Percentiles rank a stretch among this genome's conserved stretches.
Evolutionary conservation across 78 protist species (phyloP).

Genomic region (Chrysochromulina parva): DNA sequence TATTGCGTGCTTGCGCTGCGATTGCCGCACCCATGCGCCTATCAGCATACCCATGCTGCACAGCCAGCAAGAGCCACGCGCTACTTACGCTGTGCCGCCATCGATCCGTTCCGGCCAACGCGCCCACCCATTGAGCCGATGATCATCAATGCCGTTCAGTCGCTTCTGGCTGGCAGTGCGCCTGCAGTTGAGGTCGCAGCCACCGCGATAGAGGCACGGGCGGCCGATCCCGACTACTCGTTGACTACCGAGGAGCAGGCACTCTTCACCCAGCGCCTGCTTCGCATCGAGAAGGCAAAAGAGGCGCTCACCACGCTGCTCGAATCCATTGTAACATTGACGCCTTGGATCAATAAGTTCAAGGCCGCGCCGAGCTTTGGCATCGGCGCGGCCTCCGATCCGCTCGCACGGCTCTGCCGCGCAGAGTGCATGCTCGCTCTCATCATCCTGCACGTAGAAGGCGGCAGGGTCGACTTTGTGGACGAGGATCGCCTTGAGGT

Average conservation of each 20-base stretch:
- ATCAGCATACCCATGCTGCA: too few species aligned
- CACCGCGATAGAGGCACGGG: not conserved
- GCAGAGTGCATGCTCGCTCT: slow-evolving; percentile 4
- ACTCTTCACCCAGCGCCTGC: not conserved
- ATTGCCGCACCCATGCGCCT: too few species aligned
- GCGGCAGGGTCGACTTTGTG: not conserved
- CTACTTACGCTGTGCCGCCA: too few species aligned
- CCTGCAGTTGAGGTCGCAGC: not conserved
- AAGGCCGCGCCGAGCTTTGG: not conserved
- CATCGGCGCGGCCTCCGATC: not conserved
- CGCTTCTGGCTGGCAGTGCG: not conserved
- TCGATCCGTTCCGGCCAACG: not conserved
- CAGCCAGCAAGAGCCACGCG: too few species aligned
- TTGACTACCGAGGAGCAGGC: not conserved
- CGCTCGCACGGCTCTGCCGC: not conserved
- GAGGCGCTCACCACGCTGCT: not conserved
- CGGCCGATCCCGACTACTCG: not conserved
- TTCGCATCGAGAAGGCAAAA: too few species aligned
- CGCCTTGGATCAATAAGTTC: not conserved
- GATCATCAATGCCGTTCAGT: not conserved
- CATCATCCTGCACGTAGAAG: not conserved
- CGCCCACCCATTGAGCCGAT: not conserved
- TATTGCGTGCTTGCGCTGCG: too few species aligned
- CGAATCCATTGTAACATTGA: not conserved
- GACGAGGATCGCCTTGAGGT: not conserved